Percentiles rank a stretch among this genome's conserved stretches.
Evolutionary conservation across 225 moss, liverwort and hornwort species (phyloP).

Genomic region (Pleurozium schreberi): DNA sequence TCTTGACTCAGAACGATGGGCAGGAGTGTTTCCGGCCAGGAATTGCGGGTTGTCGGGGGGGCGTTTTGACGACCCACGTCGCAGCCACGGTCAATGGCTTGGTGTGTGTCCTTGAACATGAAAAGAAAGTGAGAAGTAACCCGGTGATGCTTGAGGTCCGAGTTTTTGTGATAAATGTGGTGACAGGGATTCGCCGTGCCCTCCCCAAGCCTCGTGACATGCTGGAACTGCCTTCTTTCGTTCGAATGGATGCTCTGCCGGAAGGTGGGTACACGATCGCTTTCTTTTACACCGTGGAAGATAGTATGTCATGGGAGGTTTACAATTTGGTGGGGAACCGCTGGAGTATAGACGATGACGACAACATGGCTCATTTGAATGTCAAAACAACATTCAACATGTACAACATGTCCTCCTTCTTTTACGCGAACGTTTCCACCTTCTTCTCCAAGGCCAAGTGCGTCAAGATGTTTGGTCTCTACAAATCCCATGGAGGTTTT

Average conservation of each 20-base stretch:
- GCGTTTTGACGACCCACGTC: too few relatives aligned
- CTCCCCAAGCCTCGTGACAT: background rate
- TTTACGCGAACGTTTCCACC: background rate
- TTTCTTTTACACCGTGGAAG: background rate
- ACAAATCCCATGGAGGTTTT: background rate
- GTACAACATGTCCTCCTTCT: too few relatives aligned
- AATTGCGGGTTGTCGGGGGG: too few relatives aligned
- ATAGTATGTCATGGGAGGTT: background rate
- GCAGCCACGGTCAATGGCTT: too few relatives aligned
- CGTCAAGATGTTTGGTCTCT: background rate
- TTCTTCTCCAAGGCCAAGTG: background rate
- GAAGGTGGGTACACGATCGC: background rate
- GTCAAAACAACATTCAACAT: background rate
- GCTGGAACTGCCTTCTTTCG: background rate
- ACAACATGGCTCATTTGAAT: background rate
- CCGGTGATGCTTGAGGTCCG: too few relatives aligned
- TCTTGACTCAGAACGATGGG: too few relatives aligned
- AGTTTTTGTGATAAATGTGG: too few relatives aligned
- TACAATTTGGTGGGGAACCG: background rate
- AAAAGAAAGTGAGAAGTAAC: too few relatives aligned
- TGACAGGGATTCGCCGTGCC: too few relatives aligned
- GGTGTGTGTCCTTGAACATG: too few relatives aligned
- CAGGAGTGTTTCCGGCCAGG: too few relatives aligned
- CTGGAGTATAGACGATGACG: background rate
- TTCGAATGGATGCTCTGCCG: background rate